A percentile compares a stretch with the other conserved stretches of the same genome.
Evolutionary conservation across 2,329 filamentous ascomycete genomes (phyloP).

Genomic region (Monascus ruber): DNA sequence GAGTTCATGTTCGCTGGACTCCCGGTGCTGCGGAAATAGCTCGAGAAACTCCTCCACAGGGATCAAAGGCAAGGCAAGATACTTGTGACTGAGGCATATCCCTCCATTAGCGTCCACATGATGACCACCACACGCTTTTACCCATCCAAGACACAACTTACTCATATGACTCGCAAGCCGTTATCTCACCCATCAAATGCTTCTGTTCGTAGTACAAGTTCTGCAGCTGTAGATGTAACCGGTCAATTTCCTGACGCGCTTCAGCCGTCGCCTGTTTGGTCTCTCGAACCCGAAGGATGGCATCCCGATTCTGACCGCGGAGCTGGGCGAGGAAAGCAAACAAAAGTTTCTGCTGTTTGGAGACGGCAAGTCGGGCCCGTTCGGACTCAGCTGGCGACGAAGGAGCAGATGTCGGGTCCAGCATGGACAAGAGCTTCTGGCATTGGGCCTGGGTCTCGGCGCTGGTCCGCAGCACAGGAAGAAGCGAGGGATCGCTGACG

Average conservation of each 20-base stretch:
- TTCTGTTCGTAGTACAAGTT: conserved; percentile 95
- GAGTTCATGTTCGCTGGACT: conserved; percentile 63
- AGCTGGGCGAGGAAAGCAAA: conserved; percentile 68
- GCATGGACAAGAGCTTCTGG: conserved; percentile 45
- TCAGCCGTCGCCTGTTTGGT: conserved; percentile 82
- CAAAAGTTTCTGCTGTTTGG: conserved; percentile 68
- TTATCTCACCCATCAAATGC: conserved; percentile 80
- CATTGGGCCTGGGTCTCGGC: conserved; percentile 62
- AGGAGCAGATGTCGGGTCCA: conserved; percentile 39
- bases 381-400: conserved; percentile 29
- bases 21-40: conserved; percentile 61
- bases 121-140: no score
- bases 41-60: conserved; percentile 69
- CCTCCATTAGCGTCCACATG: no score
- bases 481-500: conserved; percentile 54
- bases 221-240: conserved; percentile 81
- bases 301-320: conserved; percentile 70
- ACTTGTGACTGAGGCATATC: conserved; percentile 50
- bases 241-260: conserved; percentile 80
- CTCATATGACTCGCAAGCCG: conserved; percentile 85
- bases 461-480: conserved; percentile 60
- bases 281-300: conserved; percentile 67
- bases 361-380: conserved; percentile 47
- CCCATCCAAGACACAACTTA: conserved; percentile 36
- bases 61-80: conserved; percentile 76